Conservation (phyloP, 1,284 basidiomycete species). For the Clitocybe nebularis region DNA sequence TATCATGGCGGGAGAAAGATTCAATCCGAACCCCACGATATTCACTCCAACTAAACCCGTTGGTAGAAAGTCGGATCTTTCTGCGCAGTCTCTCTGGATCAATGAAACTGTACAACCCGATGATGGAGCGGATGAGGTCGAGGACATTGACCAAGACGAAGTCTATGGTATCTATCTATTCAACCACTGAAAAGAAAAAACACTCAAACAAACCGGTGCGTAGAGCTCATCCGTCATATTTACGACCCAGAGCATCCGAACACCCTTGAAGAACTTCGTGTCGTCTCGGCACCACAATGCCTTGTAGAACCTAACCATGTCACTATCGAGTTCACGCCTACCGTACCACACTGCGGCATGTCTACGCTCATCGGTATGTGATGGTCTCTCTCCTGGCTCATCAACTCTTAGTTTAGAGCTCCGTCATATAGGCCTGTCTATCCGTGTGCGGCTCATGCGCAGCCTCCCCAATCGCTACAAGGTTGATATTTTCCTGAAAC, state of each 20-base stretch:
- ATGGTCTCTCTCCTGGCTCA: constrained; percentile 4
- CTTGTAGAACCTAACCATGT: constrained; percentile 71
- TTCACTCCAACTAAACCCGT: constrained; percentile 43
- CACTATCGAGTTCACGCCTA: constrained; percentile 91
- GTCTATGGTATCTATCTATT: constrained; percentile 49
- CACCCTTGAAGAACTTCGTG: constrained; percentile 94
- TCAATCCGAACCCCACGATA: constrained; percentile 63
- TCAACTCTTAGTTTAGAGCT: no score
- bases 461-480: constrained; percentile 92
- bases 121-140: constrained; percentile 38
- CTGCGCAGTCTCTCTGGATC: constrained; percentile 48
- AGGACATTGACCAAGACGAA: constrained; percentile 69
- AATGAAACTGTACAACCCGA: constrained; percentile 32
- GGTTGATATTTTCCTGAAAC: constrained; percentile 90
- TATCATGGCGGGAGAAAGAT: constrained; percentile 47
- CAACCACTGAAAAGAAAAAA: constrained; percentile 2
- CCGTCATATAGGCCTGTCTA: constrained; percentile 73
- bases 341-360: constrained; percentile 98
- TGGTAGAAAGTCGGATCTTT: constrained; percentile 30
- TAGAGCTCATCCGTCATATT: constrained; percentile 90
- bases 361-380: constrained; percentile 89
- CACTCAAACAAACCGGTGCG: not conserved
- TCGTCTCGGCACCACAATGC: constrained; percentile 90
- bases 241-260: constrained; percentile 98
- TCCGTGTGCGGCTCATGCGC: constrained; percentile 88